These are phyloP conservation scores for Trichoderma gracile DNA, from an alignment of 2,329 filamentous ascomycete species.

Conservation along the genomic window DNA sequence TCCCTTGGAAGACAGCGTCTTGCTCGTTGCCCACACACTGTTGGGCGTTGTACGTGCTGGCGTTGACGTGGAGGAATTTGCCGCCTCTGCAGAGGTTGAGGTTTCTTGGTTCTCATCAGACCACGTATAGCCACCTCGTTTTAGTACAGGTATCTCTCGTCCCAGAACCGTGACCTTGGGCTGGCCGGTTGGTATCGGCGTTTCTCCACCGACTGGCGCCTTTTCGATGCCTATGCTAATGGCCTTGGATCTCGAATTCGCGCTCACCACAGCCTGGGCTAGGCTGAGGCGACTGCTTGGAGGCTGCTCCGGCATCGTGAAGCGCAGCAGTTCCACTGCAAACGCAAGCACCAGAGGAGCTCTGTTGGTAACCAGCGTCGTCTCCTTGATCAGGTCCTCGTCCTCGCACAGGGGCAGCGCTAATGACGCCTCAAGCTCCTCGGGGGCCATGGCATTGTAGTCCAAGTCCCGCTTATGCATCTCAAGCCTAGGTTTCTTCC, in stretches of 20 bases:
- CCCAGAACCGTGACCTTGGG: constrained; percentile 72
- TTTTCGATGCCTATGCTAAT: constrained; percentile 71
- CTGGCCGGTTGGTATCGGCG: constrained; percentile 74
- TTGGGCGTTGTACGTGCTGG: constrained; percentile 25
- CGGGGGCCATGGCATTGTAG: constrained; percentile 49
- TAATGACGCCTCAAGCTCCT: constrained; percentile 64
- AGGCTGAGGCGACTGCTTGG: constrained; percentile 80
- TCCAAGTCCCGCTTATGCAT: constrained; percentile 40
- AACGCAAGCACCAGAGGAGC: constrained; percentile 83
- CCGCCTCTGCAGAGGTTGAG: not conserved
- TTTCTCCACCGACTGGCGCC: constrained; percentile 64
- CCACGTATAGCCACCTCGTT: constrained; percentile 69
- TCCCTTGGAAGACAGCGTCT: constrained; percentile 51
- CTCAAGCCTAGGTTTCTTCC: constrained; percentile 40
- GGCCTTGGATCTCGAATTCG: constrained; percentile 76
- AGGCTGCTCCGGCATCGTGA: constrained; percentile 84
- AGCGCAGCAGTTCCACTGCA: constrained; percentile 69
- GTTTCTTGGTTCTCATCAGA: constrained; percentile 24
- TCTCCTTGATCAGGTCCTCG: constrained; percentile 59
- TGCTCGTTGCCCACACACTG: constrained; percentile 52
- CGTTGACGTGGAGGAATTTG: constrained; percentile 26
- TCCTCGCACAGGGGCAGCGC: constrained; percentile 58
- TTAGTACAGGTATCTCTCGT: constrained; percentile 72
- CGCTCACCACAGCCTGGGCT: constrained; percentile 79
- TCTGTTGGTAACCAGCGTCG: constrained; percentile 70